phyloP scores from a whole-genome alignment of 371 early-diverging fungal genomes.

The Zancudomyces culisetae region DNA sequence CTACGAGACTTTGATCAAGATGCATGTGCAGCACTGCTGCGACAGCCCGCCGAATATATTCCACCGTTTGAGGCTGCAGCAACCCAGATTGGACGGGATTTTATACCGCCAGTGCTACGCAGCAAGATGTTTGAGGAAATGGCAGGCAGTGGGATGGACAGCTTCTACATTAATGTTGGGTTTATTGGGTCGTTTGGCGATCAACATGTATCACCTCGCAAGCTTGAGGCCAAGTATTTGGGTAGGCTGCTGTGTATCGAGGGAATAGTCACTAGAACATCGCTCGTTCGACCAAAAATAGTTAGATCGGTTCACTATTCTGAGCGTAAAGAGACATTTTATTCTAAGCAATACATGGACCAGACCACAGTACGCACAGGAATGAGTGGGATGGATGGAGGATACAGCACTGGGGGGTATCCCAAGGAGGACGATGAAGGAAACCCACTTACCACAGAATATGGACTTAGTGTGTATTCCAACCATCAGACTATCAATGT shows the following conservation, averaged over 20 bases:
- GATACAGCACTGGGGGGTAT: conserved; percentile 32
- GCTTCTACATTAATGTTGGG: conserved; percentile 50
- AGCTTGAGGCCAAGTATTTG: conserved; percentile 60
- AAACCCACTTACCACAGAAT: conserved; percentile 82
- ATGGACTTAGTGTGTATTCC: conserved; percentile 80
- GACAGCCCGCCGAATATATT: conserved; percentile 60
- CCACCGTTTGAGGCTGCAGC: conserved; percentile 66
- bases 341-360: conserved; percentile 82
- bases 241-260: conserved; percentile 90
- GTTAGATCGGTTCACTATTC: conserved; percentile 86
- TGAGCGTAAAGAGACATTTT: conserved; percentile 62
- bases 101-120: conserved; percentile 52
- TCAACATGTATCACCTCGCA: conserved; percentile 76
- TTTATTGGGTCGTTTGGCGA: conserved; percentile 90
- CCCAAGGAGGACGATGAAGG: conserved; percentile 88
- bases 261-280: conserved; percentile 97
- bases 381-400: conserved; percentile 1
- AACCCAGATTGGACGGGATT: conserved; percentile 47
- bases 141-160: conserved; percentile 11
- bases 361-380: conserved; percentile 30
- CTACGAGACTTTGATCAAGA: conserved; percentile 54
- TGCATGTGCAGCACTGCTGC: conserved; percentile 26
- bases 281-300: conserved; percentile 94
- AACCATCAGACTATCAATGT: conserved; percentile 92
- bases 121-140: conserved; percentile 26